Evolutionary conservation across 108 stramenopile genomes (phyloP), one percentile per base, ranked within the genome.

Genomic region (Cafeteria roenbergensis): DNA sequence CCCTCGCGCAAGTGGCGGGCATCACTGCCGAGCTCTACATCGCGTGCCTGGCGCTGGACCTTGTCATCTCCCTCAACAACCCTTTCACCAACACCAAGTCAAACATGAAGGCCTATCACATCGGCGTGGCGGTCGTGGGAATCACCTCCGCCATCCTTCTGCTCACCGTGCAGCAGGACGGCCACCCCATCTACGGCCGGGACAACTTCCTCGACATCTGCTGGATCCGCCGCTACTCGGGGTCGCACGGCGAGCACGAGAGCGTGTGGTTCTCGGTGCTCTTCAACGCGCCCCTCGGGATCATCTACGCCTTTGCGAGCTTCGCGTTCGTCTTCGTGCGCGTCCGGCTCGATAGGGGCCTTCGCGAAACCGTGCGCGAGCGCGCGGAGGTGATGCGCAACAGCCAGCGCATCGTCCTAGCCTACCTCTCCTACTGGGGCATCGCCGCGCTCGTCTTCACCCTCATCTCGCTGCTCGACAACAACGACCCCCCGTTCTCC

Each of bases 51-150:
- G 54, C 65, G 1, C 17, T 66, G 22, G 65, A 66, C 28, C 26
- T 66, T 3, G 33, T 66, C 55, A 55, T 66, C 55, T 55, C 65
- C 22, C 22, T 66, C 33, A 33, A 30, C 34, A 66, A 66, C 55
- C 65, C 65, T 21, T 66, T 66, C 55, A 55, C 65, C 1, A 27
- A 28, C 51, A 55, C 33, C 34, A 48, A 51, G 48, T 26, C 32
- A 22, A 66, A 66, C n/a, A 55, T 33, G 34, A 31, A n/a, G 26
- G 6, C 34, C 25, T 66, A 66, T 32, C 65, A 66, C 55, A 14
- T 55, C 8, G 34, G 6, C 14, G 22, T 17, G n/a, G 37, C 37
- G 62, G 62, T 31, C 26, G 24, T 66, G 32, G 54, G 34, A 2
- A 25, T 37, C 35, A n/a, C 34, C 33, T 55, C 54, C 32, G 55